Evolutionary conservation across 2,329 filamentous ascomycete species (phyloP).

Genomic region (Exutisphaerella laricina): DNA sequence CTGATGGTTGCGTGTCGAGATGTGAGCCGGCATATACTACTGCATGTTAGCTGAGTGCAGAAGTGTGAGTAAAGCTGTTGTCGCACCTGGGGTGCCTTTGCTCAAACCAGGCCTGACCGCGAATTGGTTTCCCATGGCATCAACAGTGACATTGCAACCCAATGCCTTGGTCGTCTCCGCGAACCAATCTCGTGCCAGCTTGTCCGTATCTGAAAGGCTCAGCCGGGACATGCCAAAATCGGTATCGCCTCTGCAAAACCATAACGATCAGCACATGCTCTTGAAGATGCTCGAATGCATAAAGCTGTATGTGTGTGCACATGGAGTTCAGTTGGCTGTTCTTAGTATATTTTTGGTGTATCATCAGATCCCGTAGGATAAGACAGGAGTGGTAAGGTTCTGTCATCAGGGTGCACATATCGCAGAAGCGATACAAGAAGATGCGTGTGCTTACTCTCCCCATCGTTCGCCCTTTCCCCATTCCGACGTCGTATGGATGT

Average conservation of each 20-base stretch:
- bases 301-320: background rate
- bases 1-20: constrained; percentile 51
- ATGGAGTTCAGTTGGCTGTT: constrained; percentile 25
- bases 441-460: constrained; percentile 53
- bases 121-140: constrained; percentile 78
- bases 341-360: constrained; percentile 15
- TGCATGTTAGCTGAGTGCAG: background rate
- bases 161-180: constrained; percentile 55
- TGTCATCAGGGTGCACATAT: constrained; percentile 16
- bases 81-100: constrained; percentile 36
- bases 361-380: constrained; percentile 11
- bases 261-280: constrained; percentile 8
- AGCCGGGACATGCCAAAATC: constrained; percentile 75
- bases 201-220: constrained; percentile 65
- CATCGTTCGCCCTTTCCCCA: constrained; percentile 63
- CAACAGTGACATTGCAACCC: constrained; percentile 62
- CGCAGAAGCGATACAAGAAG: constrained; percentile 7
- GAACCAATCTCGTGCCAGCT: constrained; percentile 70
- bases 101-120: constrained; percentile 60
- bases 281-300: background rate
- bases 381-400: constrained; percentile 9
- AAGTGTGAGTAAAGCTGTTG: background rate
- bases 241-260: constrained; percentile 35
- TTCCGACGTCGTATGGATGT: constrained; percentile 60
- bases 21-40: constrained; percentile 45